Base-by-base conservation (phyloP, 306 rosid genomes). In the Mucuna pruriens region DNA sequence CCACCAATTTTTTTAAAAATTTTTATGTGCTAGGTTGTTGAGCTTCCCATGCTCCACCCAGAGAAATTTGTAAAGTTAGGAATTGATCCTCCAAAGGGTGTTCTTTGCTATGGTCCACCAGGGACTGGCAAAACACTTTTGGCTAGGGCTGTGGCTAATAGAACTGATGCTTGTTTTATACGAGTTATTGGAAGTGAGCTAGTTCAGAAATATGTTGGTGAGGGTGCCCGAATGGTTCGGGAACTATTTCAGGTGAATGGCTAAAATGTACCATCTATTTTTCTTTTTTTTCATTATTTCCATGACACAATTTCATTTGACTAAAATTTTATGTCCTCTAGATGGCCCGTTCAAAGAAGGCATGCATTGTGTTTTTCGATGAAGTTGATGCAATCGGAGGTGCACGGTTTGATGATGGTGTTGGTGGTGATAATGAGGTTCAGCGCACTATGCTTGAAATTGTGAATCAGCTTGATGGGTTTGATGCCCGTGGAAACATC, bases 281-380 rank as follows among this genome's bases (percentile, higher is more conserved):
- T 62, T 78, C 52, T 22, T 70, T 75, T 60, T 78, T 17, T 31
- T 55, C 26, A 42, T 74, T 48, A 9, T 68, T 60, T 75, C 16
- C 2, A 36, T 71, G 13, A 42, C n/a, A n/a, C n/a, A 6, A 36
- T 19, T 54, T 51, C 61, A 20, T 78, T 54, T 84, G 42, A 65
- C 78, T 15, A n/a, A n/a, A 54, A 15, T 34, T 73, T 81, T 74
- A 0, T 71, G 67, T 74, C 33, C 42, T 78, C 76, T 80, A 94
- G 99, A 94, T 96, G 99, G 99, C 99, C 19, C 98, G 98, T 8
- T 96, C 99, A 23, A 96, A 96, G 81, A 96, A 96, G 86, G 98
- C 99, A 0, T 94, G 98, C 76, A 96, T 96, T 80, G 98, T 96
- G 67, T 96, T 96, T 82, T 92, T 96, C 38, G 99, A 96, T 87